phyloP scores from a whole-genome alignment of 352 stramenopile species.

The Vaucheria bursata region DNA sequence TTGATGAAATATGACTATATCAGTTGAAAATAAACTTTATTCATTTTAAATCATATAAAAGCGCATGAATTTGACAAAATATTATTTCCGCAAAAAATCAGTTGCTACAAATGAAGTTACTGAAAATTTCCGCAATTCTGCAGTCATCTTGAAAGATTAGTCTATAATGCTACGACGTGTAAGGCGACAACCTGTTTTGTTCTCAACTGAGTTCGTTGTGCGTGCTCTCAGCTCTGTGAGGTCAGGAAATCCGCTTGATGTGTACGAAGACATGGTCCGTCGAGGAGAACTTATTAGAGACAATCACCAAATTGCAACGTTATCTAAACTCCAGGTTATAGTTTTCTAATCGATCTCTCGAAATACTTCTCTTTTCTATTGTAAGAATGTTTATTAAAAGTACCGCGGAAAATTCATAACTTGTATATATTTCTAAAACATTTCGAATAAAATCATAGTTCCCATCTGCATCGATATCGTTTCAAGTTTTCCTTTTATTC shows the following conservation, averaged over 20 bases:
- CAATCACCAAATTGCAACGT: constrained; percentile 26
- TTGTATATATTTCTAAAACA: background rate
- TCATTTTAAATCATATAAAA: too few relatives aligned
- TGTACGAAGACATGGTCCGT: constrained; percentile 22
- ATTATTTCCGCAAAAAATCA: too few relatives aligned
- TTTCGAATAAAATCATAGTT: constrained; percentile 12
- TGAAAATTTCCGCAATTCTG: too few relatives aligned
- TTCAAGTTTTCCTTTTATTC: constrained; percentile 2
- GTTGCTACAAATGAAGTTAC: too few relatives aligned
- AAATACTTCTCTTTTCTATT: background rate
- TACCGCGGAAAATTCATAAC: constrained; percentile 3
- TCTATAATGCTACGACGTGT: too few relatives aligned
- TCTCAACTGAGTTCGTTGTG: background rate
- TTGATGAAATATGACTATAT: too few relatives aligned
- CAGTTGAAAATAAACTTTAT: too few relatives aligned
- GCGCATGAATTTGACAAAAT: too few relatives aligned
- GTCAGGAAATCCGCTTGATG: constrained; percentile 16
- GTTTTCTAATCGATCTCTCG: background rate
- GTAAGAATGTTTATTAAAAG: background rate
- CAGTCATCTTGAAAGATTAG: too few relatives aligned
- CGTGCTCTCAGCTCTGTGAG: constrained; percentile 7
- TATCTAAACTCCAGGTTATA: constrained; percentile 27
- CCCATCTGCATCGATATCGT: constrained; percentile 15
- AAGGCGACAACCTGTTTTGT: too few relatives aligned
- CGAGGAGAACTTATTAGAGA: constrained; percentile 27